Conservation (phyloP, 2,329 filamentous ascomycete species). For the Sporothrix dimorphospora region DNA sequence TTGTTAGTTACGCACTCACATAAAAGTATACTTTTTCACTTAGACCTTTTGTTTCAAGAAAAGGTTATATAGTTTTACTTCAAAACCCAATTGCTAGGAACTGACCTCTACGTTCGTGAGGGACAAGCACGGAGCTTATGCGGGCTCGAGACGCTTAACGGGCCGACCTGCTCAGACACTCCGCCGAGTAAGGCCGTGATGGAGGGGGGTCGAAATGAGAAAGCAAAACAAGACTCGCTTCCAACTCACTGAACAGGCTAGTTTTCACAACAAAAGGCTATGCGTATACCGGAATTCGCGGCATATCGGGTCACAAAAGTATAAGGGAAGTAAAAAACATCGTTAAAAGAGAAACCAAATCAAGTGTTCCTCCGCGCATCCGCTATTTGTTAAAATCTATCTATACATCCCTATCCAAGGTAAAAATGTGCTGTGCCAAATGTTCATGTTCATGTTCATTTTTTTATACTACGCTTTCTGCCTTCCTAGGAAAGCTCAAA, state of each 20-base stretch:
- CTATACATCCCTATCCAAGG: conserved; percentile 20
- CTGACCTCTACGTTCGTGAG: neutral
- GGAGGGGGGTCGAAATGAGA: neutral
- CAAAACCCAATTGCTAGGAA: neutral
- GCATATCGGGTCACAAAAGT: neutral
- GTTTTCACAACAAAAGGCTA: neutral
- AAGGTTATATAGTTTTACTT: neutral
- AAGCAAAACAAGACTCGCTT: no score
- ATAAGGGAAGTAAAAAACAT: neutral
- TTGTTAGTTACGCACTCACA: no score
- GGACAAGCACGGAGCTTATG: neutral
- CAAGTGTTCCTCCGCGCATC: neutral
- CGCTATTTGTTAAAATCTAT: neutral
- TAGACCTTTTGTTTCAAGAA: neutral
- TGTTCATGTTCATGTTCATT: neutral
- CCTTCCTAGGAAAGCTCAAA: neutral
- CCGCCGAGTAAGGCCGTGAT: neutral
- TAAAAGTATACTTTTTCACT: neutral
- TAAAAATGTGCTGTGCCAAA: neutral
- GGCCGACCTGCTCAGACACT: neutral
- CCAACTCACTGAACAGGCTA: no score
- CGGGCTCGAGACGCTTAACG: neutral
- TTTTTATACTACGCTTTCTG: neutral
- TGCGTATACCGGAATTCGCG: neutral
- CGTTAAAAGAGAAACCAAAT: neutral